Conservation (phyloP, 495 filamentous ascomycete species). For the Podospora conica region DNA sequence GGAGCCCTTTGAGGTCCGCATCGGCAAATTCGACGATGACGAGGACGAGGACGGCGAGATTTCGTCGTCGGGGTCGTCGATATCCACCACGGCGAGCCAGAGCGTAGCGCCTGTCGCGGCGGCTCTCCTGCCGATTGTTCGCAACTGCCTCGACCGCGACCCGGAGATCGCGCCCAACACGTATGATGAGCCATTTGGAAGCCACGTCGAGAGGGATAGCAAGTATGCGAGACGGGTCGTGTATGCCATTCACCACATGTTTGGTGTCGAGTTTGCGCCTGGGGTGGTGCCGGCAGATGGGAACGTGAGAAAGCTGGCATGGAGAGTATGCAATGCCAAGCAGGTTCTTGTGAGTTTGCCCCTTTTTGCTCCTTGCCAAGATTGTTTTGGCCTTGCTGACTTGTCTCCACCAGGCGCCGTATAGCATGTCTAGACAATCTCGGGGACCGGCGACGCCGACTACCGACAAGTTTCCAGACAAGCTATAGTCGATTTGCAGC, state of each 20-base stretch:
- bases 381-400: background rate
- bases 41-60: slow-evolving; percentile 47
- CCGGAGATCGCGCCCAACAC: slow-evolving; percentile 83
- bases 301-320: slow-evolving; percentile 82
- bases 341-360: slow-evolving; percentile 72
- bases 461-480: slow-evolving; percentile 32
- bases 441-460: slow-evolving; percentile 49
- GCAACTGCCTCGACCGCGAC: slow-evolving; percentile 88
- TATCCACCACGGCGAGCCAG: slow-evolving; percentile 8
- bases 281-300: slow-evolving; percentile 92
- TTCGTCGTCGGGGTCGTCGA: background rate
- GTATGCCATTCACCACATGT: slow-evolving; percentile 95
- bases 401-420: slow-evolving; percentile 46
- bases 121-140: slow-evolving; percentile 72
- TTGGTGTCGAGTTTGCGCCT: slow-evolving; percentile 90
- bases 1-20: slow-evolving; percentile 82
- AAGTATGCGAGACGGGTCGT: slow-evolving; percentile 87
- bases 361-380: background rate
- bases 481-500: slow-evolving; percentile 8
- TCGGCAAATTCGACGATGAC: slow-evolving; percentile 68
- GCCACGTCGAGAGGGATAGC: slow-evolving; percentile 72
- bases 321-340: slow-evolving; percentile 93
- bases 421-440: slow-evolving; percentile 56
- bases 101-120: slow-evolving; percentile 55
- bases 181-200: slow-evolving; percentile 75